Base-by-base conservation (phyloP, 768 basidiomycete species). In the Trametopsis cervina region DNA sequence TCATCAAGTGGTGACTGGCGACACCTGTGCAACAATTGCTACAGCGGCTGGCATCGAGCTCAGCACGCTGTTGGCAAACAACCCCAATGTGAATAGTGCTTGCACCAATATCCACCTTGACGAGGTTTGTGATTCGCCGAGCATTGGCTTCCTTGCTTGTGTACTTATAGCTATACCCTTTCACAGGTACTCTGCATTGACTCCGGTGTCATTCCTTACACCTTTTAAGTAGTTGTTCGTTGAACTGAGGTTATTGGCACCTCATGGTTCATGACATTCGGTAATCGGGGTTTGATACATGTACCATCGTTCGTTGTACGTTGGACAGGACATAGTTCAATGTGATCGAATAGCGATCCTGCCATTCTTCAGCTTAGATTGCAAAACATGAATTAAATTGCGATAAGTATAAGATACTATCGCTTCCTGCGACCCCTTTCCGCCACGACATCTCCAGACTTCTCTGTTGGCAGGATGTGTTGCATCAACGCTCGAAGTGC, bases 41-140 rank as follows among this genome's bases (percentile, higher is more conserved):
- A 41, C 49, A 0, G 59, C 49, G 20, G 70, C 72, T 49, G 68
- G 66, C 23, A 74, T 82, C 50, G 57, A 71, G 41, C 51, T 69
- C 53, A 67, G 54, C 33, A 74, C 73, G 18, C 66, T 88, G 20
- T 60, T 69, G 51, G 57, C 68, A 24, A 85, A 86, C 69, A 87
- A 86, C 67, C 83, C 78, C 2, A 81, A 85, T 57, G 60, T 86
- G 47, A 65, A 80, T 61, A 47, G 53, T 7, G 55, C 26, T 5
- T 82, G 80, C 65, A 61, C 60, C 26, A 81, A 81, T 65, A 70
- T 85, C 45, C 78, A 78, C 63, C 61, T 73, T 47, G 73, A 69
- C 42, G 81, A 85, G 73, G 83, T 84, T 21, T 3, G 40, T 43
- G 13, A 15, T 21, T 11, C 22, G 15, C 20, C 18, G 21, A 22